These are phyloP conservation scores for Dactylis glomerata DNA, from an alignment of 176 grass and related monocot species.

Conservation along the genomic window DNA sequence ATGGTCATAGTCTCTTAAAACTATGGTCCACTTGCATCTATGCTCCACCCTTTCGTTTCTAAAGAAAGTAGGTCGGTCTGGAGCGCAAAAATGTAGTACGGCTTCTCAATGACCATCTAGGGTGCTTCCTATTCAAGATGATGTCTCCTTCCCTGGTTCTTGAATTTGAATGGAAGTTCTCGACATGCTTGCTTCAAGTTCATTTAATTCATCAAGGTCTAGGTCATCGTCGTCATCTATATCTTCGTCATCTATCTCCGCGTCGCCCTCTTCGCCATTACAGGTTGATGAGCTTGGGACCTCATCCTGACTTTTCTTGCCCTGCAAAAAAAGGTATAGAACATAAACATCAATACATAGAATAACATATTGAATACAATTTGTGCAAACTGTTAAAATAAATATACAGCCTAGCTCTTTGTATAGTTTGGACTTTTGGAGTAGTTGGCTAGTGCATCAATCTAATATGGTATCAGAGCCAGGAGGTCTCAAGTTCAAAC, in stretches of 20 bases:
- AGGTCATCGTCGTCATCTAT: slow-evolving; percentile 71
- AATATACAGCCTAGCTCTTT: too few species aligned
- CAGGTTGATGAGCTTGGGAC: slow-evolving; percentile 55
- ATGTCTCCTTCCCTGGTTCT: slow-evolving; percentile 58
- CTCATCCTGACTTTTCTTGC: slow-evolving; percentile 39
- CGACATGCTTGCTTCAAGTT: slow-evolving; percentile 85
- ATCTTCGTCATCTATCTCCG: slow-evolving; percentile 39
- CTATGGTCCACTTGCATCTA: slow-evolving; percentile 33
- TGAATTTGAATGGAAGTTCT: slow-evolving; percentile 73
- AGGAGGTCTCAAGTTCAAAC: too few species aligned
- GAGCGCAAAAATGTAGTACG: slow-evolving; percentile 31
- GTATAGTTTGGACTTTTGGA: too few species aligned
- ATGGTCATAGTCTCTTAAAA: slow-evolving; percentile 11
- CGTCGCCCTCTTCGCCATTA: slow-evolving; percentile 52
- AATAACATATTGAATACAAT: neutral
- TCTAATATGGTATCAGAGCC: too few species aligned
- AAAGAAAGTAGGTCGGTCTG: slow-evolving; percentile 7
- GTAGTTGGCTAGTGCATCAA: too few species aligned
- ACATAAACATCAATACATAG: neutral
- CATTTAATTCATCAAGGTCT: slow-evolving; percentile 93
- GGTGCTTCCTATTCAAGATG: slow-evolving; percentile 27
- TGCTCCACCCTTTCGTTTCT: slow-evolving; percentile 23
- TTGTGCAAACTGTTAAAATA: slow-evolving; percentile 12
- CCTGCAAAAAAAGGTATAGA: slow-evolving; percentile 30
- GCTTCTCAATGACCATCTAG: slow-evolving; percentile 12